phyloP scores from a whole-genome alignment of 2,329 filamentous ascomycete genomes.

The Teratosphaeria destructans region DNA sequence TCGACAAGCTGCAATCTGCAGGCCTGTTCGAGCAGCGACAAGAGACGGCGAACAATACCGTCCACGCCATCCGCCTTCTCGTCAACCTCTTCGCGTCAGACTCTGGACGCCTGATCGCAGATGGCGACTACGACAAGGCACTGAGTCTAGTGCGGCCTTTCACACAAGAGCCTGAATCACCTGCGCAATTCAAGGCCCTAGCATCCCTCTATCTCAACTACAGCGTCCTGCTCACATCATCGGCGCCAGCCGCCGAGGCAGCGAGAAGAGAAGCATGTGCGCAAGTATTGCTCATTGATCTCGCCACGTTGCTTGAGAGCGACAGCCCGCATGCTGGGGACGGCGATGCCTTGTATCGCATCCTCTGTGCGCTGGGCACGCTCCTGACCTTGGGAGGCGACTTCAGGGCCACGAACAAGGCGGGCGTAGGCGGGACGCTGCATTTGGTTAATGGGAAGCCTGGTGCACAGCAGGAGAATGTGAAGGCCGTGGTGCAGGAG shows the following conservation, averaged over 20 bases:
- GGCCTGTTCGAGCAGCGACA: conserved; percentile 48
- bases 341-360: conserved; percentile 72
- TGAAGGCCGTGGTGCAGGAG: conserved; percentile 50
- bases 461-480: conserved; percentile 49
- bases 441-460: conserved; percentile 38
- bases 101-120: conserved; percentile 53
- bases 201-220: conserved; percentile 80
- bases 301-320: conserved; percentile 22
- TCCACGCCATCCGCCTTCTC: conserved; percentile 74
- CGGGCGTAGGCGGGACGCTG: conserved; percentile 42
- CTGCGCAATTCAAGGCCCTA: conserved; percentile 69
- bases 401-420: conserved; percentile 48
- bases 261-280: conserved; percentile 20
- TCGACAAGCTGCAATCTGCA: conserved; percentile 48
- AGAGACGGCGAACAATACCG: conserved; percentile 63
- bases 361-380: conserved; percentile 74
- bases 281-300: conserved; percentile 20
- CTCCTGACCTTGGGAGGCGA: conserved; percentile 53
- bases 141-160: conserved; percentile 55
- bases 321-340: conserved; percentile 50
- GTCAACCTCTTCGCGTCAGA: conserved; percentile 73
- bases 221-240: conserved; percentile 55
- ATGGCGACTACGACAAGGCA: conserved; percentile 49
- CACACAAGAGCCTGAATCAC: conserved; percentile 38
- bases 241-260: conserved; percentile 18